Percentiles rank a stretch among this genome's conserved stretches.
Evolutionary conservation across 2,329 filamentous ascomycete genomes (phyloP).

Genomic region (Tolypocladium sp.): DNA sequence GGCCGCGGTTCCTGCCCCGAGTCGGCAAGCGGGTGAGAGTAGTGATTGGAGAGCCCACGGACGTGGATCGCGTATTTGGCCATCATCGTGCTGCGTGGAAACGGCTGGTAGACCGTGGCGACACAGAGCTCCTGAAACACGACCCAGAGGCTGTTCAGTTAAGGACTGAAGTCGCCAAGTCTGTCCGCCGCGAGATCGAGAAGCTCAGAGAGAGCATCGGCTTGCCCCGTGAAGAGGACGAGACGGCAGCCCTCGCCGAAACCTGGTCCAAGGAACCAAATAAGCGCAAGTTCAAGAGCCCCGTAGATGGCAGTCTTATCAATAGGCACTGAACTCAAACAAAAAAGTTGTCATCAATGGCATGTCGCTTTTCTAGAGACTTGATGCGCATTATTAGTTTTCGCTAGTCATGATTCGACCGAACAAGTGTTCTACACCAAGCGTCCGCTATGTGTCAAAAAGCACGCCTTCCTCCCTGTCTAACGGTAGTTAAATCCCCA

Average conservation of each 20-base stretch:
- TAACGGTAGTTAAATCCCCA: neutral
- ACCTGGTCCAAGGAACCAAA: constrained; percentile 59
- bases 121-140: constrained; percentile 34
- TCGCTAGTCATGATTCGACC: neutral
- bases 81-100: constrained; percentile 69
- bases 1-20: constrained; percentile 74
- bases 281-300: constrained; percentile 39
- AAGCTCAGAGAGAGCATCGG: constrained; percentile 66
- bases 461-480: neutral
- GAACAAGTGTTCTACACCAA: neutral
- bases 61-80: constrained; percentile 67
- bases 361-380: neutral
- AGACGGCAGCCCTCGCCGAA: constrained; percentile 65
- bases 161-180: constrained; percentile 68
- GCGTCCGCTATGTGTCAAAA: neutral
- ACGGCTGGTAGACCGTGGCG: constrained; percentile 44
- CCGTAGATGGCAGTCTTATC: constrained; percentile 44
- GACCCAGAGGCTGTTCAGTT: constrained; percentile 56
- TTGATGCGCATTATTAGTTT: neutral
- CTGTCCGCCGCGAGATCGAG: constrained; percentile 70
- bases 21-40: constrained; percentile 61
- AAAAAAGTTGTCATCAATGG: neutral
- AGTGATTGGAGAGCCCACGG: constrained; percentile 70
- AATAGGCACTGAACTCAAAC: constrained; percentile 20
- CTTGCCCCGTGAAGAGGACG: constrained; percentile 67